Conservation (phyloP, 2,329 filamentous ascomycete species). For the Cladosporium austrohemisphaericum region DNA sequence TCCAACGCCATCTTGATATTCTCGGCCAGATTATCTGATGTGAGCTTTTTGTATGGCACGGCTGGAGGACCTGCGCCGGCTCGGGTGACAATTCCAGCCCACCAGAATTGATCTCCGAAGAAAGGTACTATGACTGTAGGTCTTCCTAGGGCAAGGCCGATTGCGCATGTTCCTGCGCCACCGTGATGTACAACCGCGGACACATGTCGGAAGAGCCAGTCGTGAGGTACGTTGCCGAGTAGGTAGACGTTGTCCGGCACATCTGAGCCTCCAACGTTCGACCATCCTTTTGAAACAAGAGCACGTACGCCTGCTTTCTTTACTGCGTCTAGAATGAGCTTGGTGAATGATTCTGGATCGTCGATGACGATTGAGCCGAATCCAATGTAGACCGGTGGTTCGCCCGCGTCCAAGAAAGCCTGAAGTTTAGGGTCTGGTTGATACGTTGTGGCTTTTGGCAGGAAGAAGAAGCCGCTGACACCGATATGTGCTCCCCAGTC, state of each 20-base stretch:
- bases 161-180: slow-evolving; percentile 57
- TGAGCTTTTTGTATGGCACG: slow-evolving; percentile 45
- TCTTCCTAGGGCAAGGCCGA: slow-evolving; percentile 48
- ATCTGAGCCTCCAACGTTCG: slow-evolving; percentile 36
- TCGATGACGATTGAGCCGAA: slow-evolving; percentile 79
- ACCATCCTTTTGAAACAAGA: slow-evolving; percentile 53
- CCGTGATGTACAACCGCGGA: slow-evolving; percentile 55
- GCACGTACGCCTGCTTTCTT: slow-evolving; percentile 46
- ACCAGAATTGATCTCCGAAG: slow-evolving; percentile 56
- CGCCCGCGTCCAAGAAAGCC: slow-evolving; percentile 61
- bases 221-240: slow-evolving; percentile 52
- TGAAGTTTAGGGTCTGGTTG: slow-evolving; percentile 61
- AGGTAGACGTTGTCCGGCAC: slow-evolving; percentile 41
- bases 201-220: slow-evolving; percentile 54
- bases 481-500: slow-evolving; percentile 34
- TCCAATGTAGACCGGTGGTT: slow-evolving; percentile 72
- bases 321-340: slow-evolving; percentile 66
- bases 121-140: slow-evolving; percentile 57
- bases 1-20: slow-evolving; percentile 46
- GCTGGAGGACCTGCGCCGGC: slow-evolving; percentile 49
- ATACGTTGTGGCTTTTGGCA: slow-evolving; percentile 55
- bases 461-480: slow-evolving; percentile 71
- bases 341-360: slow-evolving; percentile 64
- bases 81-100: slow-evolving; percentile 50
- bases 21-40: slow-evolving; percentile 41